phyloP scores from a whole-genome alignment of 2,329 filamentous ascomycete species.

The Aspergillus chevalieri region DNA sequence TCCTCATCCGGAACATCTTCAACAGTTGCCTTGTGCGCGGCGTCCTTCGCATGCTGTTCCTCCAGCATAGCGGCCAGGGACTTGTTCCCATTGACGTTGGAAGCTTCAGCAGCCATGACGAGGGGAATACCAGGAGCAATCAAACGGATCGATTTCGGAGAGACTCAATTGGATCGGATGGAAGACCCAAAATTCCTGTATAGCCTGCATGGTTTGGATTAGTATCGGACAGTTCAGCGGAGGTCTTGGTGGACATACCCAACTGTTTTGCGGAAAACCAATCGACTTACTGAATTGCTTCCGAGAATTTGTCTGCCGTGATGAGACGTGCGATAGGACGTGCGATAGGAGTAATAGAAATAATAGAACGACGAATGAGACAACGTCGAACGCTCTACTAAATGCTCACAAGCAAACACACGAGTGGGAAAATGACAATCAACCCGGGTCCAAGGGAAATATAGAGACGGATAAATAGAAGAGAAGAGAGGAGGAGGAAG shows the following conservation, averaged over 20 bases:
- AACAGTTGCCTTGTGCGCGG: slow-evolving; percentile 58
- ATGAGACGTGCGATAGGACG: background rate
- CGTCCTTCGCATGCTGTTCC: slow-evolving; percentile 47
- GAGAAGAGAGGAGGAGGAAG: slow-evolving; percentile 8
- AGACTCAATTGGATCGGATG: slow-evolving; percentile 1
- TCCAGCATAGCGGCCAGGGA: slow-evolving; percentile 50
- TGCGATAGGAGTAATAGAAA: background rate
- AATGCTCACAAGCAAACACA: background rate
- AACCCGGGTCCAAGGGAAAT: slow-evolving; percentile 13
- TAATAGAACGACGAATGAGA: background rate
- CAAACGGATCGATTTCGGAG: slow-evolving; percentile 2
- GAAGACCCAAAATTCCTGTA: slow-evolving; percentile 5
- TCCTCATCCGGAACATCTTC: slow-evolving; percentile 82
- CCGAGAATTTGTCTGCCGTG: too few species aligned
- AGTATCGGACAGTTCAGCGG: too few species aligned
- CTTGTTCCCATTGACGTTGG: slow-evolving; percentile 29
- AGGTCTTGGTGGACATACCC: too few species aligned
- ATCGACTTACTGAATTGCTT: too few species aligned
- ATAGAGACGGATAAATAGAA: slow-evolving; percentile 9
- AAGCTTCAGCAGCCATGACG: slow-evolving; percentile 30
- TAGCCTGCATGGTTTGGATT: background rate
- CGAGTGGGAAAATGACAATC: slow-evolving; percentile 10
- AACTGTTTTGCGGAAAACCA: too few species aligned
- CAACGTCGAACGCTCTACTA: background rate
- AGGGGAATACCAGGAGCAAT: background rate